phyloP scores from a whole-genome alignment of 2,329 filamentous ascomycete species.

The Pseudogymnoascus sp. region DNA sequence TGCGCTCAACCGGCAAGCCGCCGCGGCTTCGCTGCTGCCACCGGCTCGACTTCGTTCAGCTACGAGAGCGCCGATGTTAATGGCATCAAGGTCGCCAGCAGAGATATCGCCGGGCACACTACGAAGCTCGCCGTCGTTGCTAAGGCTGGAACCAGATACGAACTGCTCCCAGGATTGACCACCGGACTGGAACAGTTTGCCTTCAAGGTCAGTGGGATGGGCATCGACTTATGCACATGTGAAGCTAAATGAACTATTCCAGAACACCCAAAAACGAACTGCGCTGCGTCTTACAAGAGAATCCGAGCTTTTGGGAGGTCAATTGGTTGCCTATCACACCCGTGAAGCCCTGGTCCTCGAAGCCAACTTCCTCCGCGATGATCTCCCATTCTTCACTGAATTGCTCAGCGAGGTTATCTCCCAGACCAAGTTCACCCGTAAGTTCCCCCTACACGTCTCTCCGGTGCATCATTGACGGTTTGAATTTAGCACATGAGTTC shows the following conservation, averaged over 20 bases:
- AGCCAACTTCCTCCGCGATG: constrained; percentile 89
- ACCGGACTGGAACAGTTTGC: constrained; percentile 90
- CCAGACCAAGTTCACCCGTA: constrained; percentile 76
- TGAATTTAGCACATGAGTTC: constrained; percentile 68
- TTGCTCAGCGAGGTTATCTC: constrained; percentile 85
- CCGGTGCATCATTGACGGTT: constrained; percentile 10
- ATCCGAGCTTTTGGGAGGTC: constrained; percentile 86
- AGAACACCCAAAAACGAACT: constrained; percentile 83
- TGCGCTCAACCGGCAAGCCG: constrained; percentile 46
- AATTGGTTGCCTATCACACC: constrained; percentile 80
- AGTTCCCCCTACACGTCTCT: constrained; percentile 27
- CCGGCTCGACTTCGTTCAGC: constrained; percentile 67
- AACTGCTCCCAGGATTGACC: constrained; percentile 81
- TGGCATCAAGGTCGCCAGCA: constrained; percentile 86
- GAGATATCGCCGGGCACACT: constrained; percentile 80
- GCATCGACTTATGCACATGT: background rate
- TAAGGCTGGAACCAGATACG: constrained; percentile 89
- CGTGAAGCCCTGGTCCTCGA: constrained; percentile 88
- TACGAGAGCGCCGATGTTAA: constrained; percentile 81
- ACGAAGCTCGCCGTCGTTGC: constrained; percentile 86
- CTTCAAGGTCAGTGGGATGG: constrained; percentile 60
- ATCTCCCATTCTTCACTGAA: constrained; percentile 96
- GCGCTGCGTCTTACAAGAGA: constrained; percentile 90
- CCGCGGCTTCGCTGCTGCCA: constrained; percentile 51
- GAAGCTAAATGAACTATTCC: constrained; percentile 6